Evolutionary conservation across 345 rosid species (phyloP).

Genomic region (Eucalyptus microcorys): DNA sequence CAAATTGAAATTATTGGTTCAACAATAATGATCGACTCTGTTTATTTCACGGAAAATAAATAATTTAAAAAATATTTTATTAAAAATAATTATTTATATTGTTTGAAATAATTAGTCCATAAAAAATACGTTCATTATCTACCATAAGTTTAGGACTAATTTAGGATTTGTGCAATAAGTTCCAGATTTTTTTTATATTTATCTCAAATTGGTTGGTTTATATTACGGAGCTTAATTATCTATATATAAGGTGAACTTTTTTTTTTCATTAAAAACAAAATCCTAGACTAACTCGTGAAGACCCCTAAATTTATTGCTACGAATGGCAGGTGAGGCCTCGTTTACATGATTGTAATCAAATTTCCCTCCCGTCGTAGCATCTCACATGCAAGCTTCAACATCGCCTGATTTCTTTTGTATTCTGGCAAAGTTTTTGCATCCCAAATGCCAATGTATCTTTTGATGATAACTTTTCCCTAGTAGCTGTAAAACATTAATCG

Average conservation of each 20-base stretch:
- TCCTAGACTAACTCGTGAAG: background rate
- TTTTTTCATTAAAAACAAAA: background rate
- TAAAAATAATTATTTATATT: no score
- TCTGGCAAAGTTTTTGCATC: background rate
- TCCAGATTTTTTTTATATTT: no score
- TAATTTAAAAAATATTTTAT: no score
- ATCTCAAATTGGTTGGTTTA: background rate
- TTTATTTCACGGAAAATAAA: no score
- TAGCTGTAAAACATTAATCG: background rate
- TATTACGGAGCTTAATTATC: background rate
- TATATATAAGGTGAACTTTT: background rate
- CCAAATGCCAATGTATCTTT: background rate
- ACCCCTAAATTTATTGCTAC: background rate
- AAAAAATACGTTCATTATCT: no score
- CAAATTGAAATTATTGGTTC: background rate
- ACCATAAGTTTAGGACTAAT: background rate
- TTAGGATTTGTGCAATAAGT: no score
- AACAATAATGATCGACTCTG: background rate
- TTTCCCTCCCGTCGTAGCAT: background rate
- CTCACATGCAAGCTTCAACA: background rate
- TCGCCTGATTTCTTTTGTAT: background rate
- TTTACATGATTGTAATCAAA: background rate
- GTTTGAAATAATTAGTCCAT: background rate
- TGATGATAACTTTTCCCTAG: background rate
- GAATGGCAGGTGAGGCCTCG: background rate